Percentiles rank a stretch among this genome's conserved stretches.
phyloP scores from a whole-genome alignment of 176 grass and related monocot genomes.

The Pharus latifolius region DNA sequence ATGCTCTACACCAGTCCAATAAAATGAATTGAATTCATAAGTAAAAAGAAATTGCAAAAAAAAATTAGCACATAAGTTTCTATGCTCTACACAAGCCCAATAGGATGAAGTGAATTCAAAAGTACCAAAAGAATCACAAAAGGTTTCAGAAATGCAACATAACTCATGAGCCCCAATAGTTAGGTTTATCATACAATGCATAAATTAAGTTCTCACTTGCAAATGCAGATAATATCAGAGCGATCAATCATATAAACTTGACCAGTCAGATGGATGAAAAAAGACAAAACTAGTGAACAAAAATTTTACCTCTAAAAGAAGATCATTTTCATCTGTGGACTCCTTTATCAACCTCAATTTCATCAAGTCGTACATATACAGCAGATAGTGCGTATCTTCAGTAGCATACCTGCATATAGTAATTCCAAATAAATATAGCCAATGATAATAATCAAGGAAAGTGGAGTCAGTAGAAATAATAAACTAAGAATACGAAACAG shows the following conservation, averaged over 20 bases:
- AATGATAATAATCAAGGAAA: neutral
- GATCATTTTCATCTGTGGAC: slow-evolving; percentile 52
- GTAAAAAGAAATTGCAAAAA: slow-evolving; percentile 6
- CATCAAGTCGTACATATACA: slow-evolving; percentile 93
- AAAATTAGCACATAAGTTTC: neutral
- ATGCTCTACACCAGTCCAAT: neutral
- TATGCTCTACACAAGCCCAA: neutral
- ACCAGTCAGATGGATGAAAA: slow-evolving; percentile 1
- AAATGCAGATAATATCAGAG: slow-evolving; percentile 9
- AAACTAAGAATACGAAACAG: neutral
- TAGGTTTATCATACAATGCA: neutral
- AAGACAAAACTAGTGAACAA: neutral
- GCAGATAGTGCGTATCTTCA: slow-evolving; percentile 98
- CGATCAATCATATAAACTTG: slow-evolving; percentile 8
- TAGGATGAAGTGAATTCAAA: neutral
- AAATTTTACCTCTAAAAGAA: slow-evolving; percentile 64
- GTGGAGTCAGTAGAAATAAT: neutral
- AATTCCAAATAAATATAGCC: slow-evolving; percentile 7
- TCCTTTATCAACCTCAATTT: slow-evolving; percentile 47
- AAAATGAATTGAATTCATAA: neutral
- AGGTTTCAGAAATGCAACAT: no score
- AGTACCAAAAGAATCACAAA: neutral
- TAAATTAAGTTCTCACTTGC: neutral
- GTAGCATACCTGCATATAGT: slow-evolving; percentile 67
- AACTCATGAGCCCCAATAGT: no score